Percentiles rank a stretch among this genome's conserved stretches.
Evolutionary conservation across 345 rosid species (phyloP).

Genomic region (Eutrema heterophyllum): DNA sequence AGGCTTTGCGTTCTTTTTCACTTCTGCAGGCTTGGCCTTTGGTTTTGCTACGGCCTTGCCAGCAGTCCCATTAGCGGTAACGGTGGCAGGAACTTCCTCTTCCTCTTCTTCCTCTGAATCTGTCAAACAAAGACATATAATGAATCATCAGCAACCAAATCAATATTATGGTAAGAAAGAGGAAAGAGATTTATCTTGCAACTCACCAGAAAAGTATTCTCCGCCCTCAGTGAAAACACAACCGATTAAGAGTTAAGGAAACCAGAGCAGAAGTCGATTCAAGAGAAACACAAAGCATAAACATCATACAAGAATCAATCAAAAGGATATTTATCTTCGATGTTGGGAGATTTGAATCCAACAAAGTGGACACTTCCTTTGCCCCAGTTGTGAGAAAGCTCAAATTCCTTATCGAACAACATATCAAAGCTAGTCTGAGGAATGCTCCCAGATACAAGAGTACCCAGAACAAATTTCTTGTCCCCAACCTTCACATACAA

Average conservation of each 20-base stretch:
- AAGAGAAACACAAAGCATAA: neutral
- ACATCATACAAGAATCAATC: neutral
- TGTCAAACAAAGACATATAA: neutral
- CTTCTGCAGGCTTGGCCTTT: slow-evolving; percentile 6
- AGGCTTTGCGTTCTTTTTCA: slow-evolving; percentile 22
- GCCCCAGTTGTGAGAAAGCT: slow-evolving; percentile 77
- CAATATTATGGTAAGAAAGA: neutral
- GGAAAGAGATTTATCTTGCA: neutral
- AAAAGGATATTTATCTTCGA: slow-evolving; percentile 14
- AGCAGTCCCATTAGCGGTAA: slow-evolving; percentile 23
- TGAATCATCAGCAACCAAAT: neutral
- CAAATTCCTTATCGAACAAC: slow-evolving; percentile 69
- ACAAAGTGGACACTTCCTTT: slow-evolving; percentile 55
- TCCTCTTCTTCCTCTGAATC: slow-evolving; percentile 30
- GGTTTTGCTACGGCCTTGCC: slow-evolving; percentile 27
- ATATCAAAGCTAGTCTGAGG: slow-evolving; percentile 62
- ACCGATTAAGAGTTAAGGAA: slow-evolving; percentile 6
- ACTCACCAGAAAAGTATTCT: slow-evolving; percentile 21
- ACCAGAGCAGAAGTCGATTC: neutral
- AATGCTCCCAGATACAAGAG: slow-evolving; percentile 38
- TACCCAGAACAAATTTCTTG: slow-evolving; percentile 55
- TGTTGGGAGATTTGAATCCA: slow-evolving; percentile 45
- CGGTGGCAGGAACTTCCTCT: slow-evolving; percentile 27
- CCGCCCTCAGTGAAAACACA: slow-evolving; percentile 12
- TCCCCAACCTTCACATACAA: slow-evolving; percentile 43